These are phyloP conservation scores for Collybia nuda DNA, from an alignment of 768 basidiomycete species.

Conservation along the genomic window DNA sequence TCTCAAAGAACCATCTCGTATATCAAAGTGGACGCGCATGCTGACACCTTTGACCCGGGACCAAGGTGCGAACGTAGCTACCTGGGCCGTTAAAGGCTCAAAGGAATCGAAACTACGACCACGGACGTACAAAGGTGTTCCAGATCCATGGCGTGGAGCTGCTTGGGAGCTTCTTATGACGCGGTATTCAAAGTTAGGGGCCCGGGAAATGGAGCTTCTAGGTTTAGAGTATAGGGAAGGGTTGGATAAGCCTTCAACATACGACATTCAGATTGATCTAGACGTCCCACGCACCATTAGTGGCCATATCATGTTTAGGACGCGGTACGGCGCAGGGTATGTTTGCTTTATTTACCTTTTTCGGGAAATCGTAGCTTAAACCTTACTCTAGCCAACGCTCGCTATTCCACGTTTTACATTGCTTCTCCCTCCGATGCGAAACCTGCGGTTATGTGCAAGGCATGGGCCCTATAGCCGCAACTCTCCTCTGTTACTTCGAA, in stretches of 20 bases:
- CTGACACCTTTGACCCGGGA: slow-evolving; percentile 67
- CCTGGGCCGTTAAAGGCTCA: slow-evolving; percentile 66
- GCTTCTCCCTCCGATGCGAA: slow-evolving; percentile 82
- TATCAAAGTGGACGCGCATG: slow-evolving; percentile 95
- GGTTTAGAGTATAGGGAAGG: slow-evolving; percentile 56
- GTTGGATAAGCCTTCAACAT: slow-evolving; percentile 78
- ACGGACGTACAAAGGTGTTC: slow-evolving; percentile 92
- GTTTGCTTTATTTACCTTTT: slow-evolving; percentile 26
- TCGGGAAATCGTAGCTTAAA: neutral
- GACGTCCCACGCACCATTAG: slow-evolving; percentile 96
- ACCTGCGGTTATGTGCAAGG: slow-evolving; percentile 97
- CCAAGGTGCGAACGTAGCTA: slow-evolving; percentile 70
- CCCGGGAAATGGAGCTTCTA: slow-evolving; percentile 42
- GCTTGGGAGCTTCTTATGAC: slow-evolving; percentile 87
- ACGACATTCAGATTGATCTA: slow-evolving; percentile 96
- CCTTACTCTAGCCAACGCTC: slow-evolving; percentile 73
- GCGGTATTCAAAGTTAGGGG: slow-evolving; percentile 44
- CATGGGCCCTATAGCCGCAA: slow-evolving; percentile 97
- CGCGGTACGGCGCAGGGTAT: slow-evolving; percentile 93
- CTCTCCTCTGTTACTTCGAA: slow-evolving; percentile 89
- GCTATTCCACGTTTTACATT: slow-evolving; percentile 92
- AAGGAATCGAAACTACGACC: slow-evolving; percentile 71
- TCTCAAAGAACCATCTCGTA: slow-evolving; percentile 72
- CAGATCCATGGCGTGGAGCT: slow-evolving; percentile 92
- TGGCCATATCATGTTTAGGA: slow-evolving; percentile 92